Evolutionary conservation across 805 yeast species (phyloP).

Genomic region (Myxozyma melibiosi): DNA sequence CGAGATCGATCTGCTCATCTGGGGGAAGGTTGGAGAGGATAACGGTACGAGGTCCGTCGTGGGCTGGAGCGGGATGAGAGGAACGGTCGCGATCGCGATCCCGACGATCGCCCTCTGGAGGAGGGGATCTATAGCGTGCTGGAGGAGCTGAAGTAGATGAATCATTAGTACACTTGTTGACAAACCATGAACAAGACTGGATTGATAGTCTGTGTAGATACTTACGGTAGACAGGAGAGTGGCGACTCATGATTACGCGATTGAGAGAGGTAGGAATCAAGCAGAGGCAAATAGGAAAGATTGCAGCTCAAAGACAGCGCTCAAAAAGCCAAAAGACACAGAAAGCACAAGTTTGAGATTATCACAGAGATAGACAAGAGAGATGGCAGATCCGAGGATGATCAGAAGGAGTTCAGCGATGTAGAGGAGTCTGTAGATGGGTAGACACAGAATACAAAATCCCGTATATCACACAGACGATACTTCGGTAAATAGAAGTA

Average conservation of each 20-base stretch:
- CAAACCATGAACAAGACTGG: too few relatives aligned
- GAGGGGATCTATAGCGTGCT: neutral
- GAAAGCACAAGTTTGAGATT: too few relatives aligned
- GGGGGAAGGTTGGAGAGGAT: conserved; percentile 28
- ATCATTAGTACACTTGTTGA: neutral
- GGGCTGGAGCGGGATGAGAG: neutral
- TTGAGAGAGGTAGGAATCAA: neutral
- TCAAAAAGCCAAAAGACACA: neutral
- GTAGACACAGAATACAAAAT: too few relatives aligned
- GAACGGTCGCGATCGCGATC: neutral
- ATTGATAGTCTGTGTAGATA: neutral
- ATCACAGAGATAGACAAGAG: too few relatives aligned
- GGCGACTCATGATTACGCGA: neutral
- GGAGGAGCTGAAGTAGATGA: neutral
- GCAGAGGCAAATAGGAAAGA: neutral
- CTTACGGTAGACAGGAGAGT: neutral
- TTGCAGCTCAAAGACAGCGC: neutral
- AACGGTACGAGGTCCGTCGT: conserved; percentile 17
- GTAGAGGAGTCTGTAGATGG: too few relatives aligned
- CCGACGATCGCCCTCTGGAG: neutral
- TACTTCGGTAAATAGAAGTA: too few relatives aligned
- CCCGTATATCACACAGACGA: too few relatives aligned
- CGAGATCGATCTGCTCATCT: conserved; percentile 28
- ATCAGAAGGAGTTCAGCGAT: too few relatives aligned
- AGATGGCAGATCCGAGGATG: too few relatives aligned